These are phyloP conservation scores for Erodium chrysanthum DNA, from an alignment of 441 rosid species.

Conservation along the genomic window DNA sequence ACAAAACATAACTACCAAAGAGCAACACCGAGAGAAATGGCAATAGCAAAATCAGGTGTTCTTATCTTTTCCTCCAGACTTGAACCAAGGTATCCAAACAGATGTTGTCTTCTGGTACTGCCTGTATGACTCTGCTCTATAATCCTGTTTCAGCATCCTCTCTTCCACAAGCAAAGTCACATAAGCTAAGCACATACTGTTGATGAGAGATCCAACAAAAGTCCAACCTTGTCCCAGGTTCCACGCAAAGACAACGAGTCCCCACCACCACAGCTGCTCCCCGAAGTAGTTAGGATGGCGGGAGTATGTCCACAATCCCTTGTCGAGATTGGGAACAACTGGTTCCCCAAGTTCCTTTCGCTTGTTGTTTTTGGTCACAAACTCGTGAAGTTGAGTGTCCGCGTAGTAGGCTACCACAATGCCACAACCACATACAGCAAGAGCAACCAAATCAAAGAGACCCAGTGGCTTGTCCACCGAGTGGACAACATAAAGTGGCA, in stretches of 20 bases:
- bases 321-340: conserved; percentile 47
- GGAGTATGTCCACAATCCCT: conserved; percentile 69
- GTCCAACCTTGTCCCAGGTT: conserved; percentile 77
- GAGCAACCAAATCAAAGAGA: conserved; percentile 55
- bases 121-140: conserved; percentile 76
- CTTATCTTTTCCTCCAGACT: conserved; percentile 43
- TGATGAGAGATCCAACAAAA: conserved; percentile 51
- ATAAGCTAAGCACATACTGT: conserved; percentile 64
- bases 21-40: not conserved
- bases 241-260: conserved; percentile 72
- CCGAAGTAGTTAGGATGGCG: conserved; percentile 96
- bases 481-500: conserved; percentile 64
- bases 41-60: conserved; percentile 26
- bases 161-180: conserved; percentile 72
- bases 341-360: conserved; percentile 66
- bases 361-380: conserved; percentile 50
- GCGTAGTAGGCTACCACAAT: conserved; percentile 63
- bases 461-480: conserved; percentile 50
- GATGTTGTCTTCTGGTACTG: conserved; percentile 80
- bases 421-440: conserved; percentile 49
- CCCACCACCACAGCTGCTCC: conserved; percentile 99
- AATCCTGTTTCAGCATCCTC: conserved; percentile 63
- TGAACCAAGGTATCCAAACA: conserved; percentile 92
- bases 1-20: not conserved
- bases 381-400: conserved; percentile 72